Evolutionary conservation across 2,329 filamentous ascomycete species (phyloP).

Genomic region (Fusarium sp.): DNA sequence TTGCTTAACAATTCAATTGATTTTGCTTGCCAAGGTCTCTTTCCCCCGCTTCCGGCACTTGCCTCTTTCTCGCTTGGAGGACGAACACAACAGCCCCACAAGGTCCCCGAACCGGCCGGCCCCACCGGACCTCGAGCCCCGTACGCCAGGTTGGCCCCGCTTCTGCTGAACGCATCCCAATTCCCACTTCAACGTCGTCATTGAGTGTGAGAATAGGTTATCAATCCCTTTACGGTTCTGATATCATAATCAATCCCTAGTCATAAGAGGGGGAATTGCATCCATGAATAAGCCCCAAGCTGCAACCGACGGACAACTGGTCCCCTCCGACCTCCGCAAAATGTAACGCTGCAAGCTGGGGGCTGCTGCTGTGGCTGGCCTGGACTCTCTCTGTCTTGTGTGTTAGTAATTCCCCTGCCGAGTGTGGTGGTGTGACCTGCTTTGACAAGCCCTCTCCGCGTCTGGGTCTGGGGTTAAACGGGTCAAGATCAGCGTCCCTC

Average conservation of each 20-base stretch:
- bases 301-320: neutral
- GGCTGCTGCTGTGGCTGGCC: slow-evolving; percentile 11
- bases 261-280: neutral
- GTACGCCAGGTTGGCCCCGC: slow-evolving; percentile 11
- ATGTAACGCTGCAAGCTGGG: slow-evolving; percentile 23
- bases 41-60: slow-evolving; percentile 33
- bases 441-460: slow-evolving; percentile 27
- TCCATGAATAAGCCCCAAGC: neutral
- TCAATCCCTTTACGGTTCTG: slow-evolving; percentile 2
- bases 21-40: neutral
- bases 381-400: slow-evolving; percentile 15
- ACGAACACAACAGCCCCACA: slow-evolving; percentile 2
- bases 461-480: slow-evolving; percentile 1
- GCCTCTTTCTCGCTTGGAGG: slow-evolving; percentile 10
- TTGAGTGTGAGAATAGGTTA: slow-evolving; percentile 6
- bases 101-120: slow-evolving; percentile 21
- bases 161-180: slow-evolving; percentile 12
- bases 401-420: slow-evolving; percentile 36
- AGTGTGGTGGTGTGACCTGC: slow-evolving; percentile 36
- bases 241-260: neutral
- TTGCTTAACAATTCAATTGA: neutral
- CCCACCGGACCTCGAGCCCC: slow-evolving; percentile 31
- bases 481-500: slow-evolving; percentile 25
- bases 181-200: slow-evolving; percentile 33
- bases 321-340: slow-evolving; percentile 7